Conservation (phyloP, 257 asterid genomes). For the Solanum sejunctum region DNA sequence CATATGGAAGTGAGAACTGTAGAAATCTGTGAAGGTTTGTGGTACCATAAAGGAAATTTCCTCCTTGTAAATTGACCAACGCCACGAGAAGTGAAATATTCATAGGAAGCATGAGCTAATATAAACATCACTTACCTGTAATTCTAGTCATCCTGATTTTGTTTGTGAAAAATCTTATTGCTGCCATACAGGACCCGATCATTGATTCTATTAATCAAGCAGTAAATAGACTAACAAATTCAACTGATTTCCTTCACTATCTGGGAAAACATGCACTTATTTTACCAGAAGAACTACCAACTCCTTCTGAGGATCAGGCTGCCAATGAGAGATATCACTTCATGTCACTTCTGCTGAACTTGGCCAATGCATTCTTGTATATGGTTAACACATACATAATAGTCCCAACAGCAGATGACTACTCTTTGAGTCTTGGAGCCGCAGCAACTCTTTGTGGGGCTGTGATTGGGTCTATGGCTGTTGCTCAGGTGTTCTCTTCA, state of each 20-base stretch:
- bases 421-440: slow-evolving; percentile 89
- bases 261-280: slow-evolving; percentile 96
- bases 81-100: not conserved
- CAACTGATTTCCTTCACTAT: slow-evolving; percentile 76
- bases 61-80: not conserved
- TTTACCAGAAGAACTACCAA: slow-evolving; percentile 83
- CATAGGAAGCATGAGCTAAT: not conserved
- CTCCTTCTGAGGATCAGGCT: slow-evolving; percentile 38
- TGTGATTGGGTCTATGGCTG: slow-evolving; percentile 97
- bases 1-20: not conserved
- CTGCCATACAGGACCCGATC: slow-evolving; percentile 68
- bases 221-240: slow-evolving; percentile 63
- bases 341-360: slow-evolving; percentile 74
- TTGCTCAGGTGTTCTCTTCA: slow-evolving; percentile 89
- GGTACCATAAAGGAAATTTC: not conserved
- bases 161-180: not conserved
- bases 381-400: slow-evolving; percentile 95
- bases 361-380: slow-evolving; percentile 89
- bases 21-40: not conserved
- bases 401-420: slow-evolving; percentile 98
- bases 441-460: slow-evolving; percentile 93
- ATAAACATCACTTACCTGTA: not conserved
- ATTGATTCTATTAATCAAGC: slow-evolving; percentile 69
- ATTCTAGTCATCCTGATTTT: not conserved
- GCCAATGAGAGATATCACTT: slow-evolving; percentile 75